Base-by-base conservation (phyloP, 2,329 filamentous ascomycete species). In the Hypocreales sp. region DNA sequence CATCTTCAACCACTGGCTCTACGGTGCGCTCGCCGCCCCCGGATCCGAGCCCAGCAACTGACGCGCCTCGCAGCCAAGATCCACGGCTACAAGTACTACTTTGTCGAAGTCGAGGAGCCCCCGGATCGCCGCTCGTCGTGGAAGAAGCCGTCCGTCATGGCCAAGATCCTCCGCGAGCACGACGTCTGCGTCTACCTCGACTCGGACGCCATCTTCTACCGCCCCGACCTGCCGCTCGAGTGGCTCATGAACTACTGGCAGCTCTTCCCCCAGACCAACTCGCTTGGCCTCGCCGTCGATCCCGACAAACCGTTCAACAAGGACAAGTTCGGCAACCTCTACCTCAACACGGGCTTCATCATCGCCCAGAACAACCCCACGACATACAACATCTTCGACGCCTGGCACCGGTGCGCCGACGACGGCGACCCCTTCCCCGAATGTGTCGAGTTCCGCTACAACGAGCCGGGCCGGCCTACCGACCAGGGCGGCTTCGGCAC, bases 261-360 rank as follows among this genome's bases (percentile, higher is more conserved):
- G 28, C 43, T 60, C 15, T 44, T 51, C 38, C 45, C 48, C 20
- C 39, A 47, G 12, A 48, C 40, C 31, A 54, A 55, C 45, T 54
- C 56, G 11, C 45, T 60, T 24, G 53, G 55, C 25, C 47, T 60
- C 23, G 54, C 56, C 15, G 36, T 48, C 20, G 56, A 60, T 18
- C 56, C 56, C 5, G 38, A 45, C 15, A 31, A 35, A 19, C 41
- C 51, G 20, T 40, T 41, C 39, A 60, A 60, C 44, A 42, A 46
- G 31, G 56, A 60, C 38, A 41, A 47, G 35, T 51, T 47, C 15
- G 49, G 47, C 32, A 53, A 50, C 29, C 37, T 48, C 36, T 60
- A 55, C 50, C 50, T 57, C 38, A 67, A 67, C 47, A 63, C 62
- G 2, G 62, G 62, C 12, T 66, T 67, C 48, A 63, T 67, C 41